Conservation (phyloP, 768 basidiomycete species). For the Phanerodontia chrysosporium region DNA sequence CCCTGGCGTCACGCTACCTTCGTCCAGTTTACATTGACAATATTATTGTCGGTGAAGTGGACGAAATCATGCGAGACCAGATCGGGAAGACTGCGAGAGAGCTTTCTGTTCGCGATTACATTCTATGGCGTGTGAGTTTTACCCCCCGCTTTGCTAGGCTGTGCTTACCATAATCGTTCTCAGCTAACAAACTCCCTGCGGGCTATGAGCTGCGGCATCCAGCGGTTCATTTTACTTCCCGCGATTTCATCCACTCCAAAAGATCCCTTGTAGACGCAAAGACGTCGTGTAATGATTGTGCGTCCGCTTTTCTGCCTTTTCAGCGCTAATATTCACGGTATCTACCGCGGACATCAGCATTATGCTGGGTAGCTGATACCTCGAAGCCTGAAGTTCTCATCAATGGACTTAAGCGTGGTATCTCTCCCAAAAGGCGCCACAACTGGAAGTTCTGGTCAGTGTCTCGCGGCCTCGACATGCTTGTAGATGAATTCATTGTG, state of each 20-base stretch:
- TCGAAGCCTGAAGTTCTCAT: constrained; percentile 59
- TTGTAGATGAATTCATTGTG: no score
- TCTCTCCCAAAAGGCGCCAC: constrained; percentile 65
- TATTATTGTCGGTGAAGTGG: constrained; percentile 74
- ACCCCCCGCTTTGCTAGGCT: no score
- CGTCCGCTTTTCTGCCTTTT: constrained; percentile 12
- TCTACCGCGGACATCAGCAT: constrained; percentile 36
- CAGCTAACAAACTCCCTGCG: constrained; percentile 37
- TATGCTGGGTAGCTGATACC: constrained; percentile 65
- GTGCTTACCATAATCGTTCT: background rate
- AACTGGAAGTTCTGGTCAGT: constrained; percentile 58
- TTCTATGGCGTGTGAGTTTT: constrained; percentile 39
- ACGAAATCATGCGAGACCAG: constrained; percentile 29
- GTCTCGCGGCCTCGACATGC: no score
- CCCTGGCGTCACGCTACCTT: constrained; percentile 54
- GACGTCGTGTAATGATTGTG: constrained; percentile 71
- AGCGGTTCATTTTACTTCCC: constrained; percentile 50
- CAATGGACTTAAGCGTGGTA: constrained; percentile 76
- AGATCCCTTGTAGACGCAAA: constrained; percentile 21
- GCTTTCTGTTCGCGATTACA: constrained; percentile 61
- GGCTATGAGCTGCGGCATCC: constrained; percentile 51
- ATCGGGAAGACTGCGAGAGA: constrained; percentile 62
- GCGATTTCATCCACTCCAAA: constrained; percentile 58
- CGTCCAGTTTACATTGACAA: constrained; percentile 59
- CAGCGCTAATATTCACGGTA: background rate